phyloP scores from a whole-genome alignment of 306 rosid genomes.

The Prinsepia uniflora region DNA sequence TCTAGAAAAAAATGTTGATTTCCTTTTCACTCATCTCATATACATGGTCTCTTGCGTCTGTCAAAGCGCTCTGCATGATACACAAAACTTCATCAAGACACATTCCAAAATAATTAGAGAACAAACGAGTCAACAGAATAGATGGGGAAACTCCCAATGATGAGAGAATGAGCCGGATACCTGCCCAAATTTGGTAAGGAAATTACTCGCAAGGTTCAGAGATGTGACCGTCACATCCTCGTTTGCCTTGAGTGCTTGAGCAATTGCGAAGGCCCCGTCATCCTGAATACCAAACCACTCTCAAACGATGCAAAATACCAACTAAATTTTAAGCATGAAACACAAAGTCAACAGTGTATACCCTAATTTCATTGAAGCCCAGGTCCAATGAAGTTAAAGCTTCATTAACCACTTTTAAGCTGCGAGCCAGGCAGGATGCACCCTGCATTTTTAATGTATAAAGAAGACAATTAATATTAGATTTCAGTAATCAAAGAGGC shows the following conservation, averaged over 20 bases:
- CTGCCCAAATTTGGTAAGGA: conserved; percentile 96
- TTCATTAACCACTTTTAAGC: conserved; percentile 98
- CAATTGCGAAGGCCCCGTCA: conserved; percentile 95
- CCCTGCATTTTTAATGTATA: conserved; percentile 52
- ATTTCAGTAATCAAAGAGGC: conserved; percentile 11
- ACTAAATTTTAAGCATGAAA: background rate
- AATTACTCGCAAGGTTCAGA: conserved; percentile 73
- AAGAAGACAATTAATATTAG: conserved; percentile 5
- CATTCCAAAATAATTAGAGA: background rate
- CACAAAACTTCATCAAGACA: conserved; percentile 16
- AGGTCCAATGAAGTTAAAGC: conserved; percentile 84
- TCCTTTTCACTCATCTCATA: conserved; percentile 94
- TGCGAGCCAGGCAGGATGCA: conserved; percentile 85
- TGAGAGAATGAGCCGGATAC: conserved; percentile 27
- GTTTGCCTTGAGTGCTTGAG: conserved; percentile 94
- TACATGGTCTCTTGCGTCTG: conserved; percentile 97
- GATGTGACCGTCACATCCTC: conserved; percentile 78
- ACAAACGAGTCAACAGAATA: background rate
- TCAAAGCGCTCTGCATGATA: conserved; percentile 73
- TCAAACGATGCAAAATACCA: conserved; percentile 17
- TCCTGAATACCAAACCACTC: conserved; percentile 51
- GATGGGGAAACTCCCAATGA: background rate
- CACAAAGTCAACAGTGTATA: conserved; percentile 16
- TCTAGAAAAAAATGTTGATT: conserved; percentile 67
- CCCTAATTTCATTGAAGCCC: conserved; percentile 97